A percentile compares a stretch with the other conserved stretches of the same genome.
These are phyloP conservation scores for Diaporthe sp. DNA, from an alignment of 2,329 filamentous ascomycete genomes.

Conservation along the genomic window DNA sequence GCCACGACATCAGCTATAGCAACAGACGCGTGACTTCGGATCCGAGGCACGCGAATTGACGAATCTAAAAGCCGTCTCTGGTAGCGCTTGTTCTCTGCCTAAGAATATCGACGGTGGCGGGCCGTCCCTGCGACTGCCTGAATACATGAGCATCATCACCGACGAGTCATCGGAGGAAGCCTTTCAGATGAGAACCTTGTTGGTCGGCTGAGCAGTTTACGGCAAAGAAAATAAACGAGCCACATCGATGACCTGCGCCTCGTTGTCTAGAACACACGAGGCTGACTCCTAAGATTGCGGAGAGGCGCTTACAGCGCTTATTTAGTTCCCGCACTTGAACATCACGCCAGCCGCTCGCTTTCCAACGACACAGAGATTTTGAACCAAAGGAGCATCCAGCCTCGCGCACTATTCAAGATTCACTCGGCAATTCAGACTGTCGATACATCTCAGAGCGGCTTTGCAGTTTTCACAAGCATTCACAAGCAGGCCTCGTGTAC, in stretches of 20 bases:
- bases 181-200: neutral
- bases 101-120: neutral
- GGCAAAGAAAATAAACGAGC: neutral
- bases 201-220: neutral
- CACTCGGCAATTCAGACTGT: neutral
- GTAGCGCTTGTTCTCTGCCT: neutral
- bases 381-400: neutral
- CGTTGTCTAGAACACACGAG: neutral
- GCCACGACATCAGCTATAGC: neutral
- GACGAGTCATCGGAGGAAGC: neutral
- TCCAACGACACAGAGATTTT: neutral
- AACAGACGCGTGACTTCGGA: neutral
- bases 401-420: neutral
- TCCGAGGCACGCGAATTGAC: neutral
- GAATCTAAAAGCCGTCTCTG: neutral
- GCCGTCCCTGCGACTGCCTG: neutral
- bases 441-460: neutral
- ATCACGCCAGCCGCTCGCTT: neutral
- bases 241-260: neutral
- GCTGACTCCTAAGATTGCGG: neutral
- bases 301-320: neutral
- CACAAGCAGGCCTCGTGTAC: neutral
- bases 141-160: neutral
- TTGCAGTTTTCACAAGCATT: neutral
- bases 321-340: neutral